Evolutionary conservation across 2,329 filamentous ascomycete species (phyloP).

Genomic region (Microsporum canis): DNA sequence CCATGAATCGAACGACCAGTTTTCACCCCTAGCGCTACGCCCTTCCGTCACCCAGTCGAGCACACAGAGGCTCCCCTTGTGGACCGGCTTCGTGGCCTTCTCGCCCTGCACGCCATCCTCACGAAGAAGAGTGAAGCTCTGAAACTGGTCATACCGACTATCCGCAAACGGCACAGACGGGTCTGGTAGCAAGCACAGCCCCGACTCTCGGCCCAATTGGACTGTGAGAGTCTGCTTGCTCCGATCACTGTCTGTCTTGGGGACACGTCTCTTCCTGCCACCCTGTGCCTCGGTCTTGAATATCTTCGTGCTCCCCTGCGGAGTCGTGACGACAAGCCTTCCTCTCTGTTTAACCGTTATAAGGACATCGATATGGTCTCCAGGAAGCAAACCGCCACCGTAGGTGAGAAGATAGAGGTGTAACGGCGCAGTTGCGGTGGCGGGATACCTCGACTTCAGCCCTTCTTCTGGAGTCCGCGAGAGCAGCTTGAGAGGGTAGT

Average conservation of each 20-base stretch:
- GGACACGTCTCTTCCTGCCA: conserved; percentile 30
- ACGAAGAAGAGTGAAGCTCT: conserved; percentile 54
- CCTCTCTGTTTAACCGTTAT: conserved; percentile 55
- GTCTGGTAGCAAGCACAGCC: conserved; percentile 63
- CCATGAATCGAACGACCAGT: conserved; percentile 75
- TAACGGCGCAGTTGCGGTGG: conserved; percentile 43
- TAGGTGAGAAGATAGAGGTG: conserved; percentile 88
- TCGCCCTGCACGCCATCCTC: not conserved
- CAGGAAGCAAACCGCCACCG: conserved; percentile 81
- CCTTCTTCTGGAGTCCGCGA: conserved; percentile 58
- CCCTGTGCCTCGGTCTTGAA: conserved; percentile 58
- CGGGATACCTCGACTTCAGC: conserved; percentile 35
- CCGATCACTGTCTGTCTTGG: conserved; percentile 24
- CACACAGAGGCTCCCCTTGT: conserved; percentile 54
- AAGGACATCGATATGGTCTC: conserved; percentile 65
- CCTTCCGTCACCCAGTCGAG: conserved; percentile 94
- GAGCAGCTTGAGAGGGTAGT: conserved; percentile 91
- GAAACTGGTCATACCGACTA: conserved; percentile 73
- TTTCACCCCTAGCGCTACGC: conserved; percentile 69
- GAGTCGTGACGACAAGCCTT: conserved; percentile 50
- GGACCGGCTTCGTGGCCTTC: not conserved
- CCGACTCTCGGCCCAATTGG: conserved; percentile 37
- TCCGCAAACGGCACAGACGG: conserved; percentile 82
- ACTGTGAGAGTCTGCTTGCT: conserved; percentile 42
- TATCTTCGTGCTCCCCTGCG: conserved; percentile 82